These are phyloP conservation scores for Globisporangium megalacanthum DNA, from an alignment of 352 stramenopile genomes.

Conservation along the genomic window DNA sequence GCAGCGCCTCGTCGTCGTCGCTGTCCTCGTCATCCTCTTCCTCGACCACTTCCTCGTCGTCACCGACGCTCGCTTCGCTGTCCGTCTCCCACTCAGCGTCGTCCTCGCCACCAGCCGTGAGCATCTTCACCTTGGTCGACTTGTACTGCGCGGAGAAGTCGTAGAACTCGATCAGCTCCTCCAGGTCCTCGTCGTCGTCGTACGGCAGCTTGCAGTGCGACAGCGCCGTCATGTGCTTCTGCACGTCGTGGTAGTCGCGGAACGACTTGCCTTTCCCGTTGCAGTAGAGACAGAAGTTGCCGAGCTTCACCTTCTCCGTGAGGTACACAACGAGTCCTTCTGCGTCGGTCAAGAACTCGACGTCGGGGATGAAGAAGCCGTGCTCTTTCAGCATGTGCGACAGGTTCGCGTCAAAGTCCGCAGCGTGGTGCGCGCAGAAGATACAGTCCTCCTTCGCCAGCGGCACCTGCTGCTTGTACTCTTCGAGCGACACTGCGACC, in stretches of 20 bases:
- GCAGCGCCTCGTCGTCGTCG: slow-evolving; percentile 38
- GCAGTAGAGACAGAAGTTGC: slow-evolving; percentile 94
- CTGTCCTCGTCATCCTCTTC: slow-evolving; percentile 44
- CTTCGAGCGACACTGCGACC: slow-evolving; percentile 54
- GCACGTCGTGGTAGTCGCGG: slow-evolving; percentile 79
- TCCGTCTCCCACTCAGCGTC: slow-evolving; percentile 76
- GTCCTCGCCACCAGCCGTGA: slow-evolving; percentile 19
- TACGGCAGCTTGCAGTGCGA: slow-evolving; percentile 91
- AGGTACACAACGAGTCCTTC: slow-evolving; percentile 91
- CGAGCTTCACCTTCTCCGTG: slow-evolving; percentile 94
- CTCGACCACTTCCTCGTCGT: slow-evolving; percentile 69
- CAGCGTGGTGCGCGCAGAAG: slow-evolving; percentile 63
- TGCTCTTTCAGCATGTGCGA: slow-evolving; percentile 92
- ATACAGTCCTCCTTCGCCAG: slow-evolving; percentile 82
- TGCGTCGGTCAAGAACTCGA: slow-evolving; percentile 89
- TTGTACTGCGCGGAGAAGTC: slow-evolving; percentile 86
- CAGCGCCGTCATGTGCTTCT: slow-evolving; percentile 94
- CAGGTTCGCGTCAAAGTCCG: slow-evolving; percentile 67
- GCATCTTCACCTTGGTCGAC: slow-evolving; percentile 30
- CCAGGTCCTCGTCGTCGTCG: slow-evolving; percentile 85
- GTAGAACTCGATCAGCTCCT: slow-evolving; percentile 89
- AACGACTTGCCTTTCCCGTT: slow-evolving; percentile 91
- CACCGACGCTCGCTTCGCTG: slow-evolving; percentile 69
- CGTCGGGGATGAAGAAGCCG: slow-evolving; percentile 95
- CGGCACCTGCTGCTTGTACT: slow-evolving; percentile 70